phyloP scores from a whole-genome alignment of 495 filamentous ascomycete genomes.

The Aspergillus wentii region DNA sequence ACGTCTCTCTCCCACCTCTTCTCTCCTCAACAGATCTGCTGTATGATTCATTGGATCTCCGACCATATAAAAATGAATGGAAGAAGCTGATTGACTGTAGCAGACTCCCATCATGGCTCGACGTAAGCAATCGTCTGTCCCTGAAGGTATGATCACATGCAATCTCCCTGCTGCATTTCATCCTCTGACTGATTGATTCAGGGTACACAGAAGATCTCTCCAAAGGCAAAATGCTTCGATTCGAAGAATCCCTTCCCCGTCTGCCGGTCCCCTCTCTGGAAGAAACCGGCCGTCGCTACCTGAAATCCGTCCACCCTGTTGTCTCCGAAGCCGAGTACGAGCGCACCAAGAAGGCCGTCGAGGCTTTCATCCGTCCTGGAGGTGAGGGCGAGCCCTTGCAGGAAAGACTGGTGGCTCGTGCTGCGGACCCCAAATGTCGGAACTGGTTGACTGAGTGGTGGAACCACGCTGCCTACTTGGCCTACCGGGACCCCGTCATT shows the following conservation, averaged over 20 bases:
- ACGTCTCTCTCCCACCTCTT: conserved; percentile 32
- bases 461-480: conserved; percentile 89
- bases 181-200: conserved; percentile 23
- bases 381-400: conserved; percentile 82
- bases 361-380: conserved; percentile 76
- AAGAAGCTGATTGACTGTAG: conserved; percentile 8
- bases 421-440: conserved; percentile 75
- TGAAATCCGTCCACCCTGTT: conserved; percentile 86
- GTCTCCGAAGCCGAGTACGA: conserved; percentile 69
- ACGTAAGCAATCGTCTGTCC: conserved; percentile 42
- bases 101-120: conserved; percentile 40
- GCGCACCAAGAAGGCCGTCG: conserved; percentile 73
- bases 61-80: not conserved
- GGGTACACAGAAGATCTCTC: conserved; percentile 89
- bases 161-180: not conserved
- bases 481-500: conserved; percentile 91
- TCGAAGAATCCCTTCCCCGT: conserved; percentile 88
- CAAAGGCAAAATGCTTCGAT: conserved; percentile 91
- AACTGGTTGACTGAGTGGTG: conserved; percentile 99
- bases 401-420: conserved; percentile 75
- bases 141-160: conserved; percentile 41
- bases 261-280: conserved; percentile 91
- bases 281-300: conserved; percentile 85
- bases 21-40: conserved; percentile 34
- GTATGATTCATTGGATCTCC: conserved; percentile 1